Conservation (phyloP, 2,329 filamentous ascomycete genomes). For the Fusarium subtropicale region DNA sequence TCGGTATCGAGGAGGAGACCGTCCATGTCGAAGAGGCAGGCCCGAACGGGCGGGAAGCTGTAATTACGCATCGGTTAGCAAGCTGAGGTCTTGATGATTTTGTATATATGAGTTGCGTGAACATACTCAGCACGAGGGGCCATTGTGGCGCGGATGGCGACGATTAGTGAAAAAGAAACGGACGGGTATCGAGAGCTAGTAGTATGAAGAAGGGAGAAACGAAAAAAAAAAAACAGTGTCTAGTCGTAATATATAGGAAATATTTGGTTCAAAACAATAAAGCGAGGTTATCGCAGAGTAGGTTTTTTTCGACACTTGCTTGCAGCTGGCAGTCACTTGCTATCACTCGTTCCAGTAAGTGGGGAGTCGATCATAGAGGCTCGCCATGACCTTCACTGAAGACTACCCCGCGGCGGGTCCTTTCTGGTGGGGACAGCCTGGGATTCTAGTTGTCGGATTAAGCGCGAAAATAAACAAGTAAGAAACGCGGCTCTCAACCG, state of each 20-base stretch:
- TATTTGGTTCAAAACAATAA: not conserved
- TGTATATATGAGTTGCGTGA: not conserved
- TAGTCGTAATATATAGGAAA: not conserved
- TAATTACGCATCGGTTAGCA: constrained; percentile 12
- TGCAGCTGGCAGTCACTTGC: not conserved
- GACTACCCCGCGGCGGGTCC: constrained; percentile 29
- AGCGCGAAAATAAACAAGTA: not conserved
- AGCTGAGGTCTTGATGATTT: too few relatives aligned
- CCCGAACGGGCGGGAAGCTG: constrained; percentile 83
- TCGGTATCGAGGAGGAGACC: constrained; percentile 94
- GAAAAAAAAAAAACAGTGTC: not conserved
- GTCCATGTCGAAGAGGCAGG: constrained; percentile 99
- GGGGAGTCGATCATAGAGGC: constrained; percentile 18
- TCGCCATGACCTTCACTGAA: constrained; percentile 9
- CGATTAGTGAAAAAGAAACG: not conserved
- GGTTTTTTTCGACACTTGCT: constrained; percentile 19
- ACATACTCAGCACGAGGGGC: constrained; percentile 60
- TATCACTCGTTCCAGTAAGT: not conserved
- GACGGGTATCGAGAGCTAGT: constrained; percentile 9
- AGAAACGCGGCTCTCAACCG: not conserved
- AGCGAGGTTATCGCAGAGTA: constrained; percentile 17
- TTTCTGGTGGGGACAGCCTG: not conserved
- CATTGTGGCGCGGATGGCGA: constrained; percentile 48
- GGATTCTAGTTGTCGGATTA: not conserved
- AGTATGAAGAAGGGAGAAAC: not conserved